Evolutionary conservation across 805 yeast species (phyloP).

Genomic region (Hanseniaspora valbyensis): DNA sequence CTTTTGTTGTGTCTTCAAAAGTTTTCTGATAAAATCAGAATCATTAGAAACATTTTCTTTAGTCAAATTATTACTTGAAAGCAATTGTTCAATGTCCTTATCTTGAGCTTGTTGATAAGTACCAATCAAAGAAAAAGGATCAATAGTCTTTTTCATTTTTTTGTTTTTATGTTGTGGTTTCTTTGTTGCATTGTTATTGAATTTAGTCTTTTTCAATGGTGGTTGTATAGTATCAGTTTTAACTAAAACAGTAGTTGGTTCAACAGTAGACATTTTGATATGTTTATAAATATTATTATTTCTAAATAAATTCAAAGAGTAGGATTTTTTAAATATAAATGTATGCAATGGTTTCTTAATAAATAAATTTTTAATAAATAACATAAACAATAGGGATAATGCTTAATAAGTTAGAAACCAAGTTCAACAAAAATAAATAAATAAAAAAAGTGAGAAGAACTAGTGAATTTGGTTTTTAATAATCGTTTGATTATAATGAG

Average conservation of each 20-base stretch:
- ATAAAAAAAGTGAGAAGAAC: too few relatives aligned
- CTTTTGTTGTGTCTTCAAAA: conserved; percentile 38
- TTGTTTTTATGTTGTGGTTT: conserved; percentile 20
- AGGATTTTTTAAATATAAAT: too few relatives aligned
- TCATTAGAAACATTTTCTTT: conserved; percentile 49
- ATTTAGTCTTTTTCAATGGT: conserved; percentile 10
- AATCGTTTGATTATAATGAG: too few relatives aligned
- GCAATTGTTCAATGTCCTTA: conserved; percentile 55
- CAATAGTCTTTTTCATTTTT: conserved; percentile 42
- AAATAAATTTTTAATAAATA: too few relatives aligned
- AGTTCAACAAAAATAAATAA: too few relatives aligned
- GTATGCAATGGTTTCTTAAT: too few relatives aligned
- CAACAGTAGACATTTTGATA: conserved; percentile 6
- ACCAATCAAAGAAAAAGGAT: conserved; percentile 73
- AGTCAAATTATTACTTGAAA: conserved; percentile 34
- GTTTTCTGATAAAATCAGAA: conserved; percentile 40
- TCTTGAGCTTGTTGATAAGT: conserved; percentile 32
- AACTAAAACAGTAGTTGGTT: neutral
- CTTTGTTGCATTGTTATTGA: neutral
- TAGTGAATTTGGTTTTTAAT: too few relatives aligned
- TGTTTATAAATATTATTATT: too few relatives aligned
- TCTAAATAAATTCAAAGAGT: too few relatives aligned
- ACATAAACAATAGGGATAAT: too few relatives aligned
- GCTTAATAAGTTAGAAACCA: too few relatives aligned
- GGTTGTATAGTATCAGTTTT: neutral